A percentile compares a stretch with the other conserved stretches of the same genome.
Conservation (phyloP, 192 early-diverging fungal species). For the Neocallimastix lanati region DNA sequence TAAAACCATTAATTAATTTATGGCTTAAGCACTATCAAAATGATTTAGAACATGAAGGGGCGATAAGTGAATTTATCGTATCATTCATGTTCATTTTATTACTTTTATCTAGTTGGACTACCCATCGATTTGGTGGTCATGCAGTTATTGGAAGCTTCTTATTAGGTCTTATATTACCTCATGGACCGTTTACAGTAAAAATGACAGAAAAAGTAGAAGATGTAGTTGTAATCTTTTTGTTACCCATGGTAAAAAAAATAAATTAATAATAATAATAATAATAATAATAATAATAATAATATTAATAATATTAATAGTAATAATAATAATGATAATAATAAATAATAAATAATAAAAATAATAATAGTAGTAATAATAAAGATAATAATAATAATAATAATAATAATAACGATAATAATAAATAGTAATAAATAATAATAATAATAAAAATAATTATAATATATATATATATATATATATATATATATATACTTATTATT, state of each 20-base stretch:
- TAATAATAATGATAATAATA: no score
- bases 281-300: no score
- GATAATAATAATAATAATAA: no score
- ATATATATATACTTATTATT: no score
- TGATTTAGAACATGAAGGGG: background rate
- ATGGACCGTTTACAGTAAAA: background rate
- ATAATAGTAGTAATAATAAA: no score
- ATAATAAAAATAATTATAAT: no score
- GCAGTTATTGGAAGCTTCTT: background rate
- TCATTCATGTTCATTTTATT: background rate
- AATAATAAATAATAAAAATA: no score
- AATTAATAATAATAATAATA: no score
- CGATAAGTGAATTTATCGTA: background rate
- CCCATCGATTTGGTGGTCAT: background rate
- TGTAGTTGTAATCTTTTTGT: background rate
- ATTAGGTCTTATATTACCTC: background rate
- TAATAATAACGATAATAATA: no score
- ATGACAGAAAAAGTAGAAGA: background rate
- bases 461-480: no score
- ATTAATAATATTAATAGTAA: no score
- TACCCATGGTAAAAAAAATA: background rate
- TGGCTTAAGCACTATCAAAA: background rate
- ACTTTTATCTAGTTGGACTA: background rate
- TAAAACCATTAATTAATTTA: background rate
- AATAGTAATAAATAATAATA: no score